Conservation (phyloP, 2,329 filamentous ascomycete species). For the Penicillium verrucosum region DNA sequence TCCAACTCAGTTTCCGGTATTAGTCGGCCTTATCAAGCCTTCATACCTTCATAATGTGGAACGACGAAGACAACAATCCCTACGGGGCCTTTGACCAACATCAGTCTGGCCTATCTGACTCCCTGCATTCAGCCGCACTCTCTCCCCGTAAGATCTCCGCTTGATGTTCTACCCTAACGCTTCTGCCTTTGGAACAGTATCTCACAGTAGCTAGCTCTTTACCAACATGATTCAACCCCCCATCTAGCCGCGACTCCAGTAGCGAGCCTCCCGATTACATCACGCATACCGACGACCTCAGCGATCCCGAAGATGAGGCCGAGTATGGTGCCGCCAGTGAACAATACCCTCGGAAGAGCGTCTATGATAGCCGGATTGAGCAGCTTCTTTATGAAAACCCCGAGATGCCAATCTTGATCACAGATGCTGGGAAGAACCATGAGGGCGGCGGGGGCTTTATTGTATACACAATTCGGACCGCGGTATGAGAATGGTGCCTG, state of each 20-base stretch:
- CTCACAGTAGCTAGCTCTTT: constrained; percentile 44
- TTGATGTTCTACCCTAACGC: background rate
- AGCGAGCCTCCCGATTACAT: constrained; percentile 61
- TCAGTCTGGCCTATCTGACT: constrained; percentile 71
- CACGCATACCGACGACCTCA: constrained; percentile 52
- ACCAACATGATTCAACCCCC: constrained; percentile 59
- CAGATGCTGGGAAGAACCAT: constrained; percentile 89
- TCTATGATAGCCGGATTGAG: constrained; percentile 92
- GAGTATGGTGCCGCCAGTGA: constrained; percentile 49
- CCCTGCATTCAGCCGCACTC: constrained; percentile 56
- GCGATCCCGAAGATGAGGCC: constrained; percentile 58
- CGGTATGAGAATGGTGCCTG: constrained; percentile 55
- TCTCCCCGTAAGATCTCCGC: constrained; percentile 50
- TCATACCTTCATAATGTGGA: constrained; percentile 70
- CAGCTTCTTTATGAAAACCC: constrained; percentile 97
- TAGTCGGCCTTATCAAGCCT: constrained; percentile 3
- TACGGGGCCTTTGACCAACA: constrained; percentile 91
- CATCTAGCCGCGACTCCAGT: constrained; percentile 68
- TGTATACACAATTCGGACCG: constrained; percentile 93
- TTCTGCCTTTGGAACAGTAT: constrained; percentile 9
- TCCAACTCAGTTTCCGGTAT: constrained; percentile 7
- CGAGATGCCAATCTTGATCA: constrained; percentile 84
- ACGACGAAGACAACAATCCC: constrained; percentile 98
- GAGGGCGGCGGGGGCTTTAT: constrained; percentile 93
- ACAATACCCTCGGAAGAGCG: constrained; percentile 62